phyloP scores from a whole-genome alignment of 345 rosid species.

The Euphorbia peplus region DNA sequence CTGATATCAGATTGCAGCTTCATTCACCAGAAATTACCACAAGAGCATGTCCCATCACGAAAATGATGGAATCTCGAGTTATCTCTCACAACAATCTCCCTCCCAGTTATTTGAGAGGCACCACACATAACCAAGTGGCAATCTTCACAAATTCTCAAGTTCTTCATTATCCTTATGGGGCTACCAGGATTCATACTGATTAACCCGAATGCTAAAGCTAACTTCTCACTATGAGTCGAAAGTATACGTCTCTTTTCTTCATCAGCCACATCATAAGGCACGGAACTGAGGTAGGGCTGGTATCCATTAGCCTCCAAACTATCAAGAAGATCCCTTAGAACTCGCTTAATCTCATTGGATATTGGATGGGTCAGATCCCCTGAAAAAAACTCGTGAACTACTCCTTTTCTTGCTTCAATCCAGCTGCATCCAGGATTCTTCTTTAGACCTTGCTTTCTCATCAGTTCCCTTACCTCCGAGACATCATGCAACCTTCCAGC shows the following conservation, averaged over 20 bases:
- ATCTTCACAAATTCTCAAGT: slow-evolving; percentile 69
- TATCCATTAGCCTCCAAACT: slow-evolving; percentile 47
- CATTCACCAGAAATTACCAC: slow-evolving; percentile 71
- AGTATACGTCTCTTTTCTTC: slow-evolving; percentile 53
- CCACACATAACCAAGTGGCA: slow-evolving; percentile 63
- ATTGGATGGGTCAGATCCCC: slow-evolving; percentile 60
- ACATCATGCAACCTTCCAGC: slow-evolving; percentile 60
- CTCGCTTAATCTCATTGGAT: slow-evolving; percentile 44
- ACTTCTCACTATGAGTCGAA: slow-evolving; percentile 65
- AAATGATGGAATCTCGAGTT: slow-evolving; percentile 79
- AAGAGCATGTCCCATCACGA: slow-evolving; percentile 59
- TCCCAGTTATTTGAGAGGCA: slow-evolving; percentile 45
- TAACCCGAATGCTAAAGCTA: slow-evolving; percentile 67
- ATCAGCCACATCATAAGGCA: slow-evolving; percentile 45
- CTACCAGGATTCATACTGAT: slow-evolving; percentile 36
- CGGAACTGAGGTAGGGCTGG: slow-evolving; percentile 48
- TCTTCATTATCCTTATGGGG: slow-evolving; percentile 61
- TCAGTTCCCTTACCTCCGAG: slow-evolving; percentile 41
- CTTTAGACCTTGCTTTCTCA: slow-evolving; percentile 52
- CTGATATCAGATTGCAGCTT: neutral
- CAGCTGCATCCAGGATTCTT: slow-evolving; percentile 81
- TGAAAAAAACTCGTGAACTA: slow-evolving; percentile 57
- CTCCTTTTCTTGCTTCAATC: slow-evolving; percentile 56
- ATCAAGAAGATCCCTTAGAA: slow-evolving; percentile 44
- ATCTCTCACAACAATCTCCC: slow-evolving; percentile 66